Evolutionary conservation across 2,329 filamentous ascomycete species (phyloP).

Genomic region (Colletotrichum lini): DNA sequence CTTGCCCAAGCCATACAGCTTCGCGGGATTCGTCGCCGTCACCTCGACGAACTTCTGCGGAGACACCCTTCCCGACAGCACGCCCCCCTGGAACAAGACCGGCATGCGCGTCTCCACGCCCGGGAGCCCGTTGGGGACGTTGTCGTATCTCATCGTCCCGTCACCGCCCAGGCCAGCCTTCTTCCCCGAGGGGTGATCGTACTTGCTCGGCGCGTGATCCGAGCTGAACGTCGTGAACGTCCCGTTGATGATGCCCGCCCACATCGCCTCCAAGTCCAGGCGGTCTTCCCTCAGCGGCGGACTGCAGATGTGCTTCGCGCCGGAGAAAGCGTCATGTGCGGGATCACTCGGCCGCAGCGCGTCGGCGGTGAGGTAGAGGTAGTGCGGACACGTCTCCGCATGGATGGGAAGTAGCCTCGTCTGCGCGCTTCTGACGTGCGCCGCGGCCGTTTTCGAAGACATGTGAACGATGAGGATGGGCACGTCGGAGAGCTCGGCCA

Average conservation of each 20-base stretch:
- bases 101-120: slow-evolving; percentile 71
- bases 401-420: slow-evolving; percentile 62
- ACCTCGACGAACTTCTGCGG: slow-evolving; percentile 68
- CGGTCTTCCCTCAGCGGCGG: slow-evolving; percentile 63
- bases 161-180: slow-evolving; percentile 56
- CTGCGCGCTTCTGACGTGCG: slow-evolving; percentile 60
- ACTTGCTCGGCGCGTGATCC: slow-evolving; percentile 64
- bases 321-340: slow-evolving; percentile 64
- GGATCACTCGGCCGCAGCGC: slow-evolving; percentile 52
- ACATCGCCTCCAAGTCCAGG: slow-evolving; percentile 65
- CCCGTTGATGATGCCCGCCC: slow-evolving; percentile 64
- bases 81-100: slow-evolving; percentile 48
- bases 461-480: slow-evolving; percentile 70
- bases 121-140: slow-evolving; percentile 71
- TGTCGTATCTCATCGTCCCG: slow-evolving; percentile 59
- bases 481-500: slow-evolving; percentile 63
- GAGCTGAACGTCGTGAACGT: slow-evolving; percentile 67
- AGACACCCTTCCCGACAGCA: slow-evolving; percentile 57
- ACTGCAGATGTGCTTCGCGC: slow-evolving; percentile 69
- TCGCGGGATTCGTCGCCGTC: slow-evolving; percentile 68
- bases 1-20: slow-evolving; percentile 69
- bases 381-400: slow-evolving; percentile 70
- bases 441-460: slow-evolving; percentile 60
- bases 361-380: slow-evolving; percentile 66
- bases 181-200: slow-evolving; percentile 63